Conservation (phyloP, 2,329 filamentous ascomycete genomes). For the Triangularia verruculosa region DNA sequence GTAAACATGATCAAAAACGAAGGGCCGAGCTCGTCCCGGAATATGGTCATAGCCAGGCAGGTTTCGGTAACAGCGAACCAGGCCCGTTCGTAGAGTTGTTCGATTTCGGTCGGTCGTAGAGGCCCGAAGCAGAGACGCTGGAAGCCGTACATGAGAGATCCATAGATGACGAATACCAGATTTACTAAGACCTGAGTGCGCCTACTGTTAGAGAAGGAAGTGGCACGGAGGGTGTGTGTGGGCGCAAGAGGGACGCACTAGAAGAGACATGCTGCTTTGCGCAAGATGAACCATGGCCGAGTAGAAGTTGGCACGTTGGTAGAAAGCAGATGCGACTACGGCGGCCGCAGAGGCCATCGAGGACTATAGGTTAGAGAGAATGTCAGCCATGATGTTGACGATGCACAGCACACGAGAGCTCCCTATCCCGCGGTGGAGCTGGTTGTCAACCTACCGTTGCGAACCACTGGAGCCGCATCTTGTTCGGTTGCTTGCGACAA, state of each 20-base stretch:
- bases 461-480: constrained; percentile 60
- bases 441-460: constrained; percentile 50
- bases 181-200: constrained; percentile 77
- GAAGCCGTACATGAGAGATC: constrained; percentile 77
- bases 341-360: constrained; percentile 80
- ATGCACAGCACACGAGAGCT: neutral
- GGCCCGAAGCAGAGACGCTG: constrained; percentile 88
- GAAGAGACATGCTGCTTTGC: constrained; percentile 91
- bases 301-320: constrained; percentile 96
- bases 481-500: constrained; percentile 31
- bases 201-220: constrained; percentile 8
- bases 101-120: constrained; percentile 88
- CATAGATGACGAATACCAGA: constrained; percentile 76
- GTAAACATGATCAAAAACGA: constrained; percentile 98
- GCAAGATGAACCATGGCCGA: constrained; percentile 95
- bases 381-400: constrained; percentile 17
- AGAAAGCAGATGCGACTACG: constrained; percentile 86
- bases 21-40: constrained; percentile 88
- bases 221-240: neutral
- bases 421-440: constrained; percentile 16
- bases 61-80: constrained; percentile 99
- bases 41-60: constrained; percentile 96
- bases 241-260: constrained; percentile 54
- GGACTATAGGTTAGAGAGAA: constrained; percentile 48
- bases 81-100: constrained; percentile 94